Evolutionary conservation across 345 rosid species (phyloP), one percentile per base, ranked within the genome.

Genomic region (Limnanthes douglasii): DNA sequence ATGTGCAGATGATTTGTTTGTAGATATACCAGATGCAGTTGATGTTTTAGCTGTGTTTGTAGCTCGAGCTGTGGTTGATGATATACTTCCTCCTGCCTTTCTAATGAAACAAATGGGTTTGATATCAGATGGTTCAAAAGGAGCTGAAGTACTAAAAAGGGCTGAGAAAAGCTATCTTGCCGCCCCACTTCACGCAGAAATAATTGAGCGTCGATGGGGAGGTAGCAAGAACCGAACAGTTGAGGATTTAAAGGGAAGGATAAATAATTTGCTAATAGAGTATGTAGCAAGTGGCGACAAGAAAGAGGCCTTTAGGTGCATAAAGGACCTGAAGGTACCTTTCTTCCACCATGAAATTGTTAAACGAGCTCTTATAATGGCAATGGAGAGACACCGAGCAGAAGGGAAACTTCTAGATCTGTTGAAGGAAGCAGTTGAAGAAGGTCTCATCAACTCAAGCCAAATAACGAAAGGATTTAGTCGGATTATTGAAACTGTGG

Each of bases 321-420:
- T 76, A 47, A 79, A 73, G 44, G 95, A 72, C 17, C 40, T 85
- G 58, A 67, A 76, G 45, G 95, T 85, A 39, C 78, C 88, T 1
- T 85, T 73, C 62, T 85, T 79, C 25, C 93, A 85, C 34, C 95
- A 85, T 35, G 95, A 85, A 63, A 76, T 85, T 35, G 75, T 85
- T 29, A 79, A 79, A 38, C 53, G 75, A n/a, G 73, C 84, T 0
- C 45, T 85, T 36, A 48, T 62, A 9, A 73, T 85, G 76, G 85
- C 85, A 9, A 75, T 85, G 76, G 95, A 85, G 40, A 73, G 62
- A 51, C 65, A 8, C 1, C 66, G 61, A 32, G 72, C 75, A 5
- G 73, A 85, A 62, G 69, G 18, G 5, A 42, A 40, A 35, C 53
- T 85, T 18, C 56, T 79, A 0, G 85, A 71, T 46, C 40, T 79